A percentile compares a stretch with the other conserved stretches of the same genome.
These are phyloP conservation scores for Trametes pubescens DNA, from an alignment of 1,284 basidiomycete genomes.

Conservation along the genomic window DNA sequence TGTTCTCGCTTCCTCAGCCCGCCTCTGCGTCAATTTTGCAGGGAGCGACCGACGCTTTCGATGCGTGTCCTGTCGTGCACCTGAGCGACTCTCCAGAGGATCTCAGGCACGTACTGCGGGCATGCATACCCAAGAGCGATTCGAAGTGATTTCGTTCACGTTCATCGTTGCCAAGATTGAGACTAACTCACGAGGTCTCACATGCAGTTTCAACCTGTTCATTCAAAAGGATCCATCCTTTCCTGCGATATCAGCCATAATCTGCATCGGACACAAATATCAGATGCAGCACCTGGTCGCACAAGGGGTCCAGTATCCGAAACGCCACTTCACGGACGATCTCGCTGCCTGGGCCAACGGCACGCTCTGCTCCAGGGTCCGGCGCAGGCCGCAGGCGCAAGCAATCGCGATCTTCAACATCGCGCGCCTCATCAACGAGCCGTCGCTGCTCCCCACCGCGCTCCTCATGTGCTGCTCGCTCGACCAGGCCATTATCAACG, in stretches of 20 bases:
- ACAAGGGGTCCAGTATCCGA: not conserved
- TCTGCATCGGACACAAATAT: not conserved
- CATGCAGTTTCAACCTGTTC: not conserved
- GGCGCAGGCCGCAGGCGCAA: no score
- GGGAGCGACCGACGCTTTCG: no score
- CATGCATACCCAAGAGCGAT: not conserved
- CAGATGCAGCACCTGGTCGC: not conserved
- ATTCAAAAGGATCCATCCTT: not conserved
- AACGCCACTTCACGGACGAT: not conserved
- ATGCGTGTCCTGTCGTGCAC: not conserved
- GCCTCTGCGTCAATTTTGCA: no score
- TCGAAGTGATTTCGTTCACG: not conserved
- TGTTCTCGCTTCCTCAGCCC: conserved; percentile 21
- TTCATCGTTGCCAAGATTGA: not conserved
- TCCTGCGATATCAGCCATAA: not conserved
- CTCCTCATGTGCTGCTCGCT: conserved; percentile 7
- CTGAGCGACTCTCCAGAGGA: conserved; percentile 4
- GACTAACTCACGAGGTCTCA: not conserved
- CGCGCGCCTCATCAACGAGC: conserved; percentile 1
- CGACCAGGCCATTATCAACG: conserved; percentile 5
- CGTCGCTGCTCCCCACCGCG: not conserved
- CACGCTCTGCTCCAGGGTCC: no score
- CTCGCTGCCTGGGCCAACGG: not conserved
- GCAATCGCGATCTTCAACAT: not conserved
- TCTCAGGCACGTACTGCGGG: conserved; percentile 14